These are phyloP conservation scores for Alternaria sp. DNA, from an alignment of 2,329 filamentous ascomycete genomes.

Conservation along the genomic window DNA sequence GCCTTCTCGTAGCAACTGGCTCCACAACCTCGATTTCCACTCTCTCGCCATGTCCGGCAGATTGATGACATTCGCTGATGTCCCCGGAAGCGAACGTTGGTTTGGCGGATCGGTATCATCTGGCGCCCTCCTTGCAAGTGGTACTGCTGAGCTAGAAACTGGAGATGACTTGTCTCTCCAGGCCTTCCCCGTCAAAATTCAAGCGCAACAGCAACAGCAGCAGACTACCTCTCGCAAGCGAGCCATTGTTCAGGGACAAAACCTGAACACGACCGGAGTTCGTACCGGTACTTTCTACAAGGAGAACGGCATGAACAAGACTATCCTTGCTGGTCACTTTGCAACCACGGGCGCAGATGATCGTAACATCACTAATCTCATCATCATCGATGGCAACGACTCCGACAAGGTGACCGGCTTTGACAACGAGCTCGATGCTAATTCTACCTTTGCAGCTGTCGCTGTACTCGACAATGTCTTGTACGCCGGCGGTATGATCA, in stretches of 20 bases:
- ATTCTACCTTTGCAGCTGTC: conserved; percentile 79
- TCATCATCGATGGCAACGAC: conserved; percentile 81
- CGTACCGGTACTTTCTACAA: conserved; percentile 80
- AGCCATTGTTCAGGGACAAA: conserved; percentile 53
- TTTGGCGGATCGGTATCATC: conserved; percentile 87
- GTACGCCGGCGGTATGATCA: conserved; percentile 83
- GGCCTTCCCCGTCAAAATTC: conserved; percentile 55
- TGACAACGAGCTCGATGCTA: conserved; percentile 68
- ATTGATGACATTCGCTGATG: conserved; percentile 74
- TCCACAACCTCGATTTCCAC: conserved; percentile 74
- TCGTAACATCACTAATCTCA: conserved; percentile 77
- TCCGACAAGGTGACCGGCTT: conserved; percentile 74
- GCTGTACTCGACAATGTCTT: conserved; percentile 62
- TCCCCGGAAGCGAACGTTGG: conserved; percentile 68
- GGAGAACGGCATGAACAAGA: conserved; percentile 75
- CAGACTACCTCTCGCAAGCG: conserved; percentile 51
- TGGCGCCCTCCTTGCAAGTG: conserved; percentile 74
- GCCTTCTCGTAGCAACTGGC: conserved; percentile 83
- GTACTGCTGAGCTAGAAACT: conserved; percentile 70
- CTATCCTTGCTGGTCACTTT: conserved; percentile 89
- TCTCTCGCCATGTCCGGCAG: conserved; percentile 74
- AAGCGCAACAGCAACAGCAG: conserved; percentile 30
- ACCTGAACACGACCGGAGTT: conserved; percentile 69
- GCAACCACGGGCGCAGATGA: conserved; percentile 73
- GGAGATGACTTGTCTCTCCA: conserved; percentile 43